Percentiles rank a stretch among this genome's conserved stretches.
Conservation (phyloP, 1,284 basidiomycete genomes). For the Trametes versicolor region DNA sequence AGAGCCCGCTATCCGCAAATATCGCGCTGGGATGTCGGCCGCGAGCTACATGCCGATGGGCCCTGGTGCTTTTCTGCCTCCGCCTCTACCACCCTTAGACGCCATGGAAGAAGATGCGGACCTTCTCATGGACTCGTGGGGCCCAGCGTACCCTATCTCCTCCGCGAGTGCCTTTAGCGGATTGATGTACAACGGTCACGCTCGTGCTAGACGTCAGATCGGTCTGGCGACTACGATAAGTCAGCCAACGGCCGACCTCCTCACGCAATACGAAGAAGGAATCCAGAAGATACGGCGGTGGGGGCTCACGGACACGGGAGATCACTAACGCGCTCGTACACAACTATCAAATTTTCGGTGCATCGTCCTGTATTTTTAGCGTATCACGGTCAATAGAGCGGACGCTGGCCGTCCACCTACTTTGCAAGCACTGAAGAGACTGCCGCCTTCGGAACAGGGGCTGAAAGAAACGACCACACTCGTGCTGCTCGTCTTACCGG, state of each 20-base stretch:
- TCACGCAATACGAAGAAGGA: conserved; percentile 37
- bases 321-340: not conserved
- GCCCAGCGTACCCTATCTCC: not conserved
- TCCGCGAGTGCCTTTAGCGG: not conserved
- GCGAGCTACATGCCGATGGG: not conserved
- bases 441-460: not conserved
- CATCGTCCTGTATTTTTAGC: not conserved
- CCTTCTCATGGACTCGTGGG: not conserved
- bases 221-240: not conserved
- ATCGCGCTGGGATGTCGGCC: conserved; percentile 4
- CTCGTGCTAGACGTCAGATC: not conserved
- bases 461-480: too few species aligned
- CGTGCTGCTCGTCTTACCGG: not conserved
- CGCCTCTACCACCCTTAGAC: not conserved
- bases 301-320: conserved; percentile 12
- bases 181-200: not conserved
- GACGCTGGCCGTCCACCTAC: not conserved
- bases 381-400: not conserved
- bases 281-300: conserved; percentile 34
- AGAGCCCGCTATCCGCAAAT: conserved; percentile 43
- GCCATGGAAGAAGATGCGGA: too few species aligned
- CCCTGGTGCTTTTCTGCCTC: not conserved
- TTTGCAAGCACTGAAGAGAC: not conserved
- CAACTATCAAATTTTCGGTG: not conserved
- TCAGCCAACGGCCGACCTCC: conserved; percentile 12